These are phyloP conservation scores for Phellopilus nigrolimitatus DNA, from an alignment of 1,284 basidiomycete genomes.

Conservation along the genomic window DNA sequence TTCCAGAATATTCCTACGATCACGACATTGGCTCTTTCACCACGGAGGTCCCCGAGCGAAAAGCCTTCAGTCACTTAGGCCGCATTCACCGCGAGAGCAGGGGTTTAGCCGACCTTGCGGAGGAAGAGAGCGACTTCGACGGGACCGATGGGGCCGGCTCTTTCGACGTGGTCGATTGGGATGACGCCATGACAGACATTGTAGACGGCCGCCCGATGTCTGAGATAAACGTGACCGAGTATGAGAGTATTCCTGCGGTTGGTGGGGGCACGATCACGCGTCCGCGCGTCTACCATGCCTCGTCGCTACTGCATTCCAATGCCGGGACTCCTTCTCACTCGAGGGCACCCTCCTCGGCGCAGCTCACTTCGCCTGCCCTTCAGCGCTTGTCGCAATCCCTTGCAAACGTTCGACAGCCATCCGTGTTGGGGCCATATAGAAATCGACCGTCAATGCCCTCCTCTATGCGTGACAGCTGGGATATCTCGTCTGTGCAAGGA, in stretches of 20 bases:
- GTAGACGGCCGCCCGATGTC: conserved; percentile 29
- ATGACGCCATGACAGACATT: conserved; percentile 41
- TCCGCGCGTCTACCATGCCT: conserved; percentile 56
- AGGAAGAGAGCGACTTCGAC: conserved; percentile 51
- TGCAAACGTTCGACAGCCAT: conserved; percentile 10
- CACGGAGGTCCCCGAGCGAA: conserved; percentile 4
- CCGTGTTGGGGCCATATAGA: not conserved
- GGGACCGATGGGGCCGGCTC: conserved; percentile 48
- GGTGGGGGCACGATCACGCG: conserved; percentile 61
- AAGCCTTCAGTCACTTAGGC: conserved; percentile 60
- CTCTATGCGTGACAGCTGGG: conserved; percentile 9
- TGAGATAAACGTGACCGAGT: conserved; percentile 29
- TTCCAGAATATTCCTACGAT: conserved; percentile 10
- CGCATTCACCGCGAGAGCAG: conserved; percentile 62
- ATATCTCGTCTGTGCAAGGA: conserved; percentile 7
- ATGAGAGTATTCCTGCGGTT: conserved; percentile 52
- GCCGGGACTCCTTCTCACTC: not conserved
- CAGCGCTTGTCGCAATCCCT: conserved; percentile 13
- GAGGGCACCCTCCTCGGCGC: not conserved
- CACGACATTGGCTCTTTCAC: conserved; percentile 11
- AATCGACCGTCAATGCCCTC: conserved; percentile 2
- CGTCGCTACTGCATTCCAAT: conserved; percentile 14
- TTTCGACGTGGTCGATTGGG: conserved; percentile 67
- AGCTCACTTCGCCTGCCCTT: conserved; percentile 26
- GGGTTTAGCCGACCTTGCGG: conserved; percentile 75